Conservation (phyloP, 148 eudicot species). For the Selenicereus undatus region DNA sequence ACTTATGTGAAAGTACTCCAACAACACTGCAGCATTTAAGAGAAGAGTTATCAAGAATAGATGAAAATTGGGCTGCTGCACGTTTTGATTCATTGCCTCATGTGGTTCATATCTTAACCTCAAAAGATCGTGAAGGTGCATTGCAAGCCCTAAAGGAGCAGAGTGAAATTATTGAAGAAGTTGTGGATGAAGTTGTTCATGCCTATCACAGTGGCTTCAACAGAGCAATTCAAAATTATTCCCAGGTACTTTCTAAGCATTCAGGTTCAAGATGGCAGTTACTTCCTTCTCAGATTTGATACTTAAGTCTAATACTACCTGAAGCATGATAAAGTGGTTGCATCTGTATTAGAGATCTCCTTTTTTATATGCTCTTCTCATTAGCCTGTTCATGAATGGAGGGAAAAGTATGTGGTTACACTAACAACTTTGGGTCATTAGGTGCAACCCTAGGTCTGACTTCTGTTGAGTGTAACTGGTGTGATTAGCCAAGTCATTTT, state of each 20-base stretch:
- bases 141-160: slow-evolving; percentile 72
- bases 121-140: slow-evolving; percentile 87
- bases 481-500: no score
- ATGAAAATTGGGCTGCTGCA: slow-evolving; percentile 90
- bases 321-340: neutral
- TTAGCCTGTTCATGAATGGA: neutral
- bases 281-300: neutral
- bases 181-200: slow-evolving; percentile 97
- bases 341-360: neutral
- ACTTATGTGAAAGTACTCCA: neutral
- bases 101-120: slow-evolving; percentile 88
- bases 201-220: slow-evolving; percentile 97
- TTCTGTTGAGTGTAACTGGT: no score
- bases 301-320: neutral
- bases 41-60: slow-evolving; percentile 70
- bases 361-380: neutral
- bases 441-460: neutral
- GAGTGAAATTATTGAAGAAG: slow-evolving; percentile 90
- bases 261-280: neutral
- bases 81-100: slow-evolving; percentile 96
- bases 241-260: slow-evolving; percentile 55
- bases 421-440: neutral
- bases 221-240: slow-evolving; percentile 98
- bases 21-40: slow-evolving; percentile 57
- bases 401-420: neutral